These are phyloP conservation scores for Ambrosia hybrid DNA, from an alignment of 140 eudicot genomes.

Conservation along the genomic window DNA sequence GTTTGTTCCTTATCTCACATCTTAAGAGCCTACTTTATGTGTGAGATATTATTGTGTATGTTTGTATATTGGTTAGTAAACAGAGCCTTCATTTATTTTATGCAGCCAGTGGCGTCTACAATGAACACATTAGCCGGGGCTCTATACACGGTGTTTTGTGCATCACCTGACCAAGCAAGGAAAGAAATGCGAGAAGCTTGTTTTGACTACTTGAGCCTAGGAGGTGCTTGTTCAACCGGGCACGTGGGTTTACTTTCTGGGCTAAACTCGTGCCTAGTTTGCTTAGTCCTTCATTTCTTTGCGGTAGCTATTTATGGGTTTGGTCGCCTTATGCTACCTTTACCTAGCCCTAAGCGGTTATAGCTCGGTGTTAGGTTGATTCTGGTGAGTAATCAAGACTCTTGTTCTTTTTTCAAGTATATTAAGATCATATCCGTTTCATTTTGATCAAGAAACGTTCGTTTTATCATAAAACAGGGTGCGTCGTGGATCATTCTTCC, in stretches of 20 bases:
- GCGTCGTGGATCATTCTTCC: constrained; percentile 54
- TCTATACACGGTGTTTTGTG: constrained; percentile 26
- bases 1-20: too few species aligned
- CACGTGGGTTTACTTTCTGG: constrained; percentile 45
- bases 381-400: constrained; percentile 30
- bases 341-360: constrained; percentile 43
- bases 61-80: too few species aligned
- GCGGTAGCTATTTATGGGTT: constrained; percentile 49
- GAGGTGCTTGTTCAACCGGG: constrained; percentile 46
- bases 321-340: constrained; percentile 25
- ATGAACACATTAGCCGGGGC: constrained; percentile 54
- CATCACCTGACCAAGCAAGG: constrained; percentile 51
- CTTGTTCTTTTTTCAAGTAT: not conserved
- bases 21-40: too few species aligned
- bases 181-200: constrained; percentile 58
- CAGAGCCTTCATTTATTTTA: not conserved
- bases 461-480: constrained; percentile 26
- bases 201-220: constrained; percentile 49
- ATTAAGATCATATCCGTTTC: not conserved
- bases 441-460: not conserved
- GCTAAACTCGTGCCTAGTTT: constrained; percentile 40
- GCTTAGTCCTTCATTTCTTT: constrained; percentile 50
- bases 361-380: constrained; percentile 42
- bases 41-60: too few species aligned
- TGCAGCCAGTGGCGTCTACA: constrained; percentile 60